Conservation (phyloP, 106 monocot genomes). For the Dioscorea alata region DNA sequence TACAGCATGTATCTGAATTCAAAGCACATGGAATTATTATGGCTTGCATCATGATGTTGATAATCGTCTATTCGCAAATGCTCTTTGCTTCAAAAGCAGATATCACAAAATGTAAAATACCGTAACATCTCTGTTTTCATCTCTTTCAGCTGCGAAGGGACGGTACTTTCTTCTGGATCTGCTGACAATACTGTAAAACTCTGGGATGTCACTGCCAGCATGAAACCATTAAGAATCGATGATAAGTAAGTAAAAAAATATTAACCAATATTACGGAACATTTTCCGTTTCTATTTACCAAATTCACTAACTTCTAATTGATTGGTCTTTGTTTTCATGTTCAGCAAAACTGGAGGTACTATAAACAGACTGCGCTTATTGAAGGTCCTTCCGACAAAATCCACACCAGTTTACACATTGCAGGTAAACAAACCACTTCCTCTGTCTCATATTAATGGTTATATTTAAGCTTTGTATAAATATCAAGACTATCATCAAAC, state of each 20-base stretch:
- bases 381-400: constrained; percentile 85
- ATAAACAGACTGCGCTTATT: constrained; percentile 58
- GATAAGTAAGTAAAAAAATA: constrained; percentile 46
- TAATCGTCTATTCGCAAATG: not conserved
- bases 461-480: too few relatives aligned
- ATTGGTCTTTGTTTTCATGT: not conserved
- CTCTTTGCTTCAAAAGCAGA: not conserved
- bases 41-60: not conserved
- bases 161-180: constrained; percentile 89
- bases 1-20: not conserved
- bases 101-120: too few relatives aligned
- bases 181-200: constrained; percentile 89
- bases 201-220: constrained; percentile 89
- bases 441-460: too few relatives aligned
- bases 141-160: constrained; percentile 67
- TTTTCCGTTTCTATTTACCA: not conserved
- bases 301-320: not conserved
- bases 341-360: constrained; percentile 53
- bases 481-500: too few relatives aligned
- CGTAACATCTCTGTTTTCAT: not conserved
- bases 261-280: not conserved
- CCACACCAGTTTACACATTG: constrained; percentile 71
- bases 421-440: constrained; percentile 51
- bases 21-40: not conserved
- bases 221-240: constrained; percentile 58